phyloP scores from a whole-genome alignment of 1,139 yeast genomes.

The Sugiyamaella castrensis region DNA sequence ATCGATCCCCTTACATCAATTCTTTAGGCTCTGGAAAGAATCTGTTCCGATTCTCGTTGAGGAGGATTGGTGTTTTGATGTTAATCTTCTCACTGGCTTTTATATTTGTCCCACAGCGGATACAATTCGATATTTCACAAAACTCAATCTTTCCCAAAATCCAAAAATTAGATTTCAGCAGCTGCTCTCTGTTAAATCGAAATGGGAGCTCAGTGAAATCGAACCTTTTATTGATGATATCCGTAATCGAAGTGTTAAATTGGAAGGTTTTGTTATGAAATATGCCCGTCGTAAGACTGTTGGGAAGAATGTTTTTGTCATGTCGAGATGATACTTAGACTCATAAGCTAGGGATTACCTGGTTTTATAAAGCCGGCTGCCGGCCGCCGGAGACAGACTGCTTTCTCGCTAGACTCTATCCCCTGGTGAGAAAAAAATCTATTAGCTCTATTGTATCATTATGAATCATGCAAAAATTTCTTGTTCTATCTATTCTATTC shows the following conservation, averaged over 20 bases:
- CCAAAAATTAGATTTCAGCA: constrained; percentile 55
- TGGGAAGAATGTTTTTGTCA: constrained; percentile 47
- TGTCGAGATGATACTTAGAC: no score
- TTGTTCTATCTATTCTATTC: no score
- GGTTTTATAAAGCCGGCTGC: no score
- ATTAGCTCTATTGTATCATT: no score
- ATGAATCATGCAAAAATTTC: no score
- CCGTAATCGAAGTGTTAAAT: constrained; percentile 53
- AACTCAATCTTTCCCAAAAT: constrained; percentile 48
- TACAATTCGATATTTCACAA: constrained; percentile 53
- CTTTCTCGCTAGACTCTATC: no score
- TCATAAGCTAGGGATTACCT: no score
- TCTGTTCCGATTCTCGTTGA: constrained; percentile 25
- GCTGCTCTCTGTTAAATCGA: constrained; percentile 56
- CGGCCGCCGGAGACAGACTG: no score
- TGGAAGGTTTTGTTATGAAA: constrained; percentile 71
- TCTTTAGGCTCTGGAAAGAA: constrained; percentile 25
- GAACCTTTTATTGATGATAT: constrained; percentile 60
- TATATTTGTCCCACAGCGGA: constrained; percentile 48
- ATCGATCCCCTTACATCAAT: constrained; percentile 23
- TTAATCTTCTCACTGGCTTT: constrained; percentile 52
- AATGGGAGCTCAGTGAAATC: constrained; percentile 74
- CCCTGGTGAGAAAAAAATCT: no score
- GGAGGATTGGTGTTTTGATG: constrained; percentile 50
- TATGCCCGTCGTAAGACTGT: constrained; percentile 64